Conservation (phyloP, 2,329 filamentous ascomycete species). For the Parastagonospora nodorum region DNA sequence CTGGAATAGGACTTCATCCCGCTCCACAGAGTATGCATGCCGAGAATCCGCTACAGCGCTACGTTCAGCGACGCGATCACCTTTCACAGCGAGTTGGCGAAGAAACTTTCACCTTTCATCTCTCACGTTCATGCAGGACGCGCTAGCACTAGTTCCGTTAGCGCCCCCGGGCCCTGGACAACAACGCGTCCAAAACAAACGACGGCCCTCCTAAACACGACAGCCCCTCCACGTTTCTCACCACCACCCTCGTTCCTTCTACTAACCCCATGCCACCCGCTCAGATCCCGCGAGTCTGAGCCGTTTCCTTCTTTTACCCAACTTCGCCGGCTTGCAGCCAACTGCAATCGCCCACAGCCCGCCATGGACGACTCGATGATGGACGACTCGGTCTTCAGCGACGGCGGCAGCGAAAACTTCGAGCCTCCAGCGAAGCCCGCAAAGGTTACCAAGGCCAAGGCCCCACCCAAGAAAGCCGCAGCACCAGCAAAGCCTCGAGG, state of each 20-base stretch:
- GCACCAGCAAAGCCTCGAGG: slow-evolving; percentile 40
- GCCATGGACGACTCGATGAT: slow-evolving; percentile 50
- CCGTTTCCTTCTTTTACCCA: slow-evolving; percentile 11
- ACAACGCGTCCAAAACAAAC: slow-evolving; percentile 18
- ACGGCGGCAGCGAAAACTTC: slow-evolving; percentile 52
- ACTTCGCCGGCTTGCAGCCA: slow-evolving; percentile 33
- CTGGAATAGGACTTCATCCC: too few relatives aligned
- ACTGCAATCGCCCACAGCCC: slow-evolving; percentile 16
- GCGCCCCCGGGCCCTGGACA: slow-evolving; percentile 6
- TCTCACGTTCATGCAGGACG: slow-evolving; percentile 1
- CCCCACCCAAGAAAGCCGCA: slow-evolving; percentile 43
- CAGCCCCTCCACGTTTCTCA: slow-evolving; percentile 5
- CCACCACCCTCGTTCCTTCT: slow-evolving; percentile 12
- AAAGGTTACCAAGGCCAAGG: slow-evolving; percentile 48
- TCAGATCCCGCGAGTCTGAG: neutral
- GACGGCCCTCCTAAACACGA: slow-evolving; percentile 11
- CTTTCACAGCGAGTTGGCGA: too few relatives aligned
- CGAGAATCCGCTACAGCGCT: too few relatives aligned
- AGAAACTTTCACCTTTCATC: neutral
- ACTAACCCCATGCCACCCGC: slow-evolving; percentile 7
- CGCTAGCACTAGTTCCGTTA: slow-evolving; percentile 4
- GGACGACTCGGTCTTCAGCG: slow-evolving; percentile 50
- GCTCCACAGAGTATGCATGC: too few relatives aligned
- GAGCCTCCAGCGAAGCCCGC: slow-evolving; percentile 41
- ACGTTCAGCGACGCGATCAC: too few relatives aligned